A percentile compares a stretch with the other conserved stretches of the same genome.
These are phyloP conservation scores for Catenaria anguillulae DNA, from an alignment of 371 early-diverging fungal species.

Conservation along the genomic window DNA sequence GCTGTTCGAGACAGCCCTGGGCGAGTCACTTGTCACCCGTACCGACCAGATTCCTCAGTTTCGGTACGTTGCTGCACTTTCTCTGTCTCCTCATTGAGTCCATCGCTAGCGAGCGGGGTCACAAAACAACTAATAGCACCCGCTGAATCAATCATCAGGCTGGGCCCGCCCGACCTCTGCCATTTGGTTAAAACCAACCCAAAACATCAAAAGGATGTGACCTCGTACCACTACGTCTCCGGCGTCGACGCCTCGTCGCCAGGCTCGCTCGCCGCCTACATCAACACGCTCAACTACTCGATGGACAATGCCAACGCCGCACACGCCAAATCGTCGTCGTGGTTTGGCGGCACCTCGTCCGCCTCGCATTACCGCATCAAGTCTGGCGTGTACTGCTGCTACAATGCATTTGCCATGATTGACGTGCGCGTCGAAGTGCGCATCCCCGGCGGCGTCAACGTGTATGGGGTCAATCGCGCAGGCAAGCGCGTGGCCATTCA, in stretches of 20 bases:
- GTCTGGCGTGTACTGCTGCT: constrained; percentile 57
- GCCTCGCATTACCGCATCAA: constrained; percentile 34
- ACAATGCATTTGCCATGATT: constrained; percentile 86
- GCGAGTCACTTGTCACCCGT: constrained; percentile 67
- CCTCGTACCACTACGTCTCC: constrained; percentile 67
- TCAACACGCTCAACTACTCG: constrained; percentile 85
- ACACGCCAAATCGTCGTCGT: constrained; percentile 26
- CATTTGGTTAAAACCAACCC: constrained; percentile 77
- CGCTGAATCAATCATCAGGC: no score
- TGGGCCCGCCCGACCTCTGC: constrained; percentile 93
- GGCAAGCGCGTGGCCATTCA: constrained; percentile 6
- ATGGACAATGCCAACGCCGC: constrained; percentile 25
- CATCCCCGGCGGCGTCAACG: constrained; percentile 93
- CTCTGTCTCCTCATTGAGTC: constrained; percentile 1
- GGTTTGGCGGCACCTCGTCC: constrained; percentile 17
- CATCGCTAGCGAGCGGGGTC: no score
- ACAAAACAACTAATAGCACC: background rate
- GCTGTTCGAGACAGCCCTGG: constrained; percentile 79
- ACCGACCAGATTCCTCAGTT: constrained; percentile 52
- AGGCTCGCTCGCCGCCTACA: constrained; percentile 82
- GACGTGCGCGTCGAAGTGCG: constrained; percentile 94
- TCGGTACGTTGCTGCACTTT: no score
- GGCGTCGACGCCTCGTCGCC: constrained; percentile 89
- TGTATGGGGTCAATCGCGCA: constrained; percentile 61
- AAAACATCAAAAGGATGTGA: constrained; percentile 69